Conservation (phyloP, 805 yeast species). For the Suhomyces vadensis region DNA sequence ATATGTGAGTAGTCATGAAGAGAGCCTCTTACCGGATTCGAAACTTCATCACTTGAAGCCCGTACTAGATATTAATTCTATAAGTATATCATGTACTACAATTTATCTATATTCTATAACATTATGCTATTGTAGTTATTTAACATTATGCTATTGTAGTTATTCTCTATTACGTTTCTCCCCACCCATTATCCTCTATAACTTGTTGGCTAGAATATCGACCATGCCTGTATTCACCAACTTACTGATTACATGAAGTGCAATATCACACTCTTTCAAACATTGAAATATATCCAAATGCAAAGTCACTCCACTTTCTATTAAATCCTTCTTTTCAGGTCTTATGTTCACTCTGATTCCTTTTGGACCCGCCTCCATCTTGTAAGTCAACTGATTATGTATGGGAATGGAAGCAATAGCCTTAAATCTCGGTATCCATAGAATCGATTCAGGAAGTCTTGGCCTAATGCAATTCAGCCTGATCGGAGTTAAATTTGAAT, state of each 20-base stretch:
- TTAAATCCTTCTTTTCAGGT: not conserved
- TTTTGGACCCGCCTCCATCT: not conserved
- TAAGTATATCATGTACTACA: no score
- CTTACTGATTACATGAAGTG: slow-evolving; percentile 2
- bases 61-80: no score
- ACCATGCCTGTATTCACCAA: not conserved
- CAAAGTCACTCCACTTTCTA: slow-evolving; percentile 9
- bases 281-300: slow-evolving; percentile 18
- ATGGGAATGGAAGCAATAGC: slow-evolving; percentile 4
- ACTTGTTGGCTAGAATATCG: not conserved
- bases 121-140: no score
- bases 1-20: no score
- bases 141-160: no score
- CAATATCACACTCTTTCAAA: slow-evolving; percentile 14
- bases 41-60: no score
- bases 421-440: slow-evolving; percentile 22
- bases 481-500: slow-evolving; percentile 5
- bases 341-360: not conserved
- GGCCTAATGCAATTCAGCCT: not conserved
- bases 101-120: no score
- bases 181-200: no score
- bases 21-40: no score
- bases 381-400: not conserved
- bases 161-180: no score
- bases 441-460: slow-evolving; percentile 6